These are phyloP conservation scores for Naematelia aurantialba DNA, from an alignment of 768 basidiomycete genomes.

Conservation along the genomic window DNA sequence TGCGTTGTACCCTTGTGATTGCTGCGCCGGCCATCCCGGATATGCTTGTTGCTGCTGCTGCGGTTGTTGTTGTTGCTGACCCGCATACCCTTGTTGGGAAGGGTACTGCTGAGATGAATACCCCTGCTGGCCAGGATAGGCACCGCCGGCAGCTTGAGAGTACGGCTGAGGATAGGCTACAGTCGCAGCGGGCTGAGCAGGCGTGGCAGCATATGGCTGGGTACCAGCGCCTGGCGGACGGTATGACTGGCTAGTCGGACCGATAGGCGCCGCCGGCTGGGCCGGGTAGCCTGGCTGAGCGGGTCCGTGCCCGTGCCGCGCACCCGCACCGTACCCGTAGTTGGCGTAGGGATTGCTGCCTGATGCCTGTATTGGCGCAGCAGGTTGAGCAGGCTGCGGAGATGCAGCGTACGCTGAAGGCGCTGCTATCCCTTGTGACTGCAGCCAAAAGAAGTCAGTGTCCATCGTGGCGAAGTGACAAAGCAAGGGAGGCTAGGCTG, in stretches of 20 bases:
- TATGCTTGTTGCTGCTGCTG: conserved; percentile 55
- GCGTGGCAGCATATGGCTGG: background rate
- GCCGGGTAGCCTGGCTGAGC: background rate
- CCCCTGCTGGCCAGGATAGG: conserved; percentile 47
- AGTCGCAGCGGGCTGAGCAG: background rate
- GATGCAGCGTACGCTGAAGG: conserved; percentile 9
- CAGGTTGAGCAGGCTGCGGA: conserved; percentile 17
- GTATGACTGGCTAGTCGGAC: conserved; percentile 47
- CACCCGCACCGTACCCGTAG: conserved; percentile 73
- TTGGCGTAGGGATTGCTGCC: conserved; percentile 66
- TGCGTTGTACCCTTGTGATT: conserved; percentile 20
- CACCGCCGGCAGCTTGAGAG: background rate
- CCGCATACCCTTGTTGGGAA: conserved; percentile 50
- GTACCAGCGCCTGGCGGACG: background rate
- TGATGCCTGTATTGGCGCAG: conserved; percentile 9
- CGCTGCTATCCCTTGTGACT: conserved; percentile 30
- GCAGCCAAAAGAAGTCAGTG: background rate
- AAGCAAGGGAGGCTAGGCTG: conserved; percentile 13
- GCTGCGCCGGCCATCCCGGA: conserved; percentile 14
- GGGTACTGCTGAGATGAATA: conserved; percentile 60
- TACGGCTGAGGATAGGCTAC: background rate
- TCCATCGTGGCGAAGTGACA: background rate
- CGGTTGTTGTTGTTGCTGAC: conserved; percentile 51
- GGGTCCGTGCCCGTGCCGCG: conserved; percentile 21
- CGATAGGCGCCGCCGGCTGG: conserved; percentile 41